These are phyloP conservation scores for Fomitopsis palustris DNA, from an alignment of 1,284 basidiomycete genomes.

Conservation along the genomic window DNA sequence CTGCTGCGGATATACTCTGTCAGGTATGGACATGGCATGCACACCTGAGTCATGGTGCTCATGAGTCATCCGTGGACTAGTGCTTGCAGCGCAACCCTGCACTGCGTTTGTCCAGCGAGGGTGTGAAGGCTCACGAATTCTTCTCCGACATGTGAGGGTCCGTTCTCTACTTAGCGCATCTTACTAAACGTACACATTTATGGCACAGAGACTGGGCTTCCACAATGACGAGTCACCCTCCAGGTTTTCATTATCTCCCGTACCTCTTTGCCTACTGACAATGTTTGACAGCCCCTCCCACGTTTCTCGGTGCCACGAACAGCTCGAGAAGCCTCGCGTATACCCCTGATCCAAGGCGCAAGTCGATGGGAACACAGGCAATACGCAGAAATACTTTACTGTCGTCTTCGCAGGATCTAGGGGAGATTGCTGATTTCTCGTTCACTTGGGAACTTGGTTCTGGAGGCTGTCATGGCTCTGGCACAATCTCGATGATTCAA, in stretches of 20 bases:
- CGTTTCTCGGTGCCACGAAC: neutral
- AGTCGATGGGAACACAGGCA: neutral
- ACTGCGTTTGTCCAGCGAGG: slow-evolving; percentile 36
- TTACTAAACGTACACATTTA: neutral
- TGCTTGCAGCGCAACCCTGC: slow-evolving; percentile 55
- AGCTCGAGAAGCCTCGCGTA: neutral
- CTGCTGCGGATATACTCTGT: slow-evolving; percentile 24
- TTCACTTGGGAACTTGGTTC: slow-evolving; percentile 3
- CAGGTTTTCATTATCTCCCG: slow-evolving; percentile 7
- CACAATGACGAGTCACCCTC: slow-evolving; percentile 11
- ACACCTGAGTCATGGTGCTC: neutral
- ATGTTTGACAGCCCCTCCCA: neutral
- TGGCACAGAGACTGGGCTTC: slow-evolving; percentile 37
- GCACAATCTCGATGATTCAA: too few relatives aligned
- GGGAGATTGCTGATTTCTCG: slow-evolving; percentile 5
- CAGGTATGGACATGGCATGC: slow-evolving; percentile 1
- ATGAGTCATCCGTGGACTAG: slow-evolving; percentile 24
- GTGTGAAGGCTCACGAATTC: slow-evolving; percentile 42
- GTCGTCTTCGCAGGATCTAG: neutral
- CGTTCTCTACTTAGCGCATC: neutral
- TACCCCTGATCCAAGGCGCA: neutral
- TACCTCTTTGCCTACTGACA: neutral
- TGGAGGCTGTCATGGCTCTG: neutral
- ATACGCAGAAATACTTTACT: neutral
- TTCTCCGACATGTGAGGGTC: slow-evolving; percentile 42